phyloP scores from a whole-genome alignment of 306 rosid genomes.

The Dalbergia oliveri region DNA sequence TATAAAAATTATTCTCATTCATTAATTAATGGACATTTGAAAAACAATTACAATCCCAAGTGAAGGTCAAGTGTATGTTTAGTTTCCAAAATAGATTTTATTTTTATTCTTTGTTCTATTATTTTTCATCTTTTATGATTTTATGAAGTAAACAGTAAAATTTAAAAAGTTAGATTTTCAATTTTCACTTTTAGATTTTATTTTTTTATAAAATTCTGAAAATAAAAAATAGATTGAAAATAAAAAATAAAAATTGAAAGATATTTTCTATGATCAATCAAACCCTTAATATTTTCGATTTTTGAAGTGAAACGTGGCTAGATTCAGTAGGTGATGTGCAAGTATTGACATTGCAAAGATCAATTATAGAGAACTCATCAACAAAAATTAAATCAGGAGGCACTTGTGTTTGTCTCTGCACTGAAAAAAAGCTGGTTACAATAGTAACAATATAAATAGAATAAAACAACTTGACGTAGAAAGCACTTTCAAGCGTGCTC shows the following conservation, averaged over 20 bases:
- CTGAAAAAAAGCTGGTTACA: background rate
- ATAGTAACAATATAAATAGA: background rate
- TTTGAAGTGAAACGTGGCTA: background rate
- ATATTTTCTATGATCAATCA: no score
- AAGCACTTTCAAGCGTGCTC: conserved; percentile 46
- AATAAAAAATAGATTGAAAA: no score
- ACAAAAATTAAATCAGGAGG: conserved; percentile 5
- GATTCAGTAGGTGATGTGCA: background rate
- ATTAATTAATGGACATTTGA: background rate
- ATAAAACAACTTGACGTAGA: conserved; percentile 21
- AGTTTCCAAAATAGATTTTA: no score
- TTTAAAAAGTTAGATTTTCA: no score
- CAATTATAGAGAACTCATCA: conserved; percentile 28
- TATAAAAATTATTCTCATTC: no score
- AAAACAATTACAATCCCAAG: background rate
- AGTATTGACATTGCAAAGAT: conserved; percentile 10
- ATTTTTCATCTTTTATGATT: no score
- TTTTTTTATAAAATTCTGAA: no score
- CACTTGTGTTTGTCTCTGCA: conserved; percentile 11
- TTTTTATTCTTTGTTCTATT: no score
- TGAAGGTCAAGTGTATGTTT: background rate
- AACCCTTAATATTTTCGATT: background rate
- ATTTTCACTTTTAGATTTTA: no score
- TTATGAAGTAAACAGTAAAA: no score
- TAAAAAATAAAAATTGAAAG: no score